Evolutionary conservation across 202 grass and related monocot species (phyloP), one percentile per base, ranked within the genome.

Genomic region (Panicum hallii): DNA sequence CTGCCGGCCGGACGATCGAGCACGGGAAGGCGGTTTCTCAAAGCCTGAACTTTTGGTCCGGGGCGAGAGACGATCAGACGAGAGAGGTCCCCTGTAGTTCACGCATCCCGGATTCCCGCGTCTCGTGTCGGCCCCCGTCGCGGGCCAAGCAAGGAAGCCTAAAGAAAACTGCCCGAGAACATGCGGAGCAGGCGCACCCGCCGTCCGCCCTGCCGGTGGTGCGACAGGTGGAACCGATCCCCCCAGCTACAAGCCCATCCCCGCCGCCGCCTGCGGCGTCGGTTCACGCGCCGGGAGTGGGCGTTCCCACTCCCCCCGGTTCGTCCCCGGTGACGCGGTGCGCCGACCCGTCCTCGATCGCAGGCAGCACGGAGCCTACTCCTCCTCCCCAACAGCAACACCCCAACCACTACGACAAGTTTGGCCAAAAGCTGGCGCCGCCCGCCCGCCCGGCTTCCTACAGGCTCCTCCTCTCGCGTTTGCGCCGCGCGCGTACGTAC

Each of bases 201-300:
- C 14, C 43, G 12, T 3, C 32, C 32, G 32, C 32, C 32, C 32
- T 3, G 32, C 9, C 49, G 56, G 47, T 15, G 20, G 61, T 19
- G 72, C 48, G 81, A 77, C 82, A 55, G 62, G 63, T 77, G 62
- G 82, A 67, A 47, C 71, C 48, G 46, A 56, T 55, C 78, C 78
- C 30, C 40, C 40, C 19, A 4, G 77, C 47, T 47, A 11, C 16
- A 4, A 32, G 42, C 49, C 52, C 73, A 12, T 22, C 49, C 0
- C 2, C 49, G 9, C 1, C 72, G 7, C 9, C 16, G 16, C 0
- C 13, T 46, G 70, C 53, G 23, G 2, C 28, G 58, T 13, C 36
- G 76, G 77, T 16, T 43, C 17, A 70, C 32, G 30, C 3, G 6
- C 63, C 15, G 57, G 57, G 22, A 22, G 48, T 50, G 12, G 48